phyloP scores from a whole-genome alignment of 2,329 filamentous ascomycete genomes.

The Ophiognomonia clavigignenti-juglandacearum region DNA sequence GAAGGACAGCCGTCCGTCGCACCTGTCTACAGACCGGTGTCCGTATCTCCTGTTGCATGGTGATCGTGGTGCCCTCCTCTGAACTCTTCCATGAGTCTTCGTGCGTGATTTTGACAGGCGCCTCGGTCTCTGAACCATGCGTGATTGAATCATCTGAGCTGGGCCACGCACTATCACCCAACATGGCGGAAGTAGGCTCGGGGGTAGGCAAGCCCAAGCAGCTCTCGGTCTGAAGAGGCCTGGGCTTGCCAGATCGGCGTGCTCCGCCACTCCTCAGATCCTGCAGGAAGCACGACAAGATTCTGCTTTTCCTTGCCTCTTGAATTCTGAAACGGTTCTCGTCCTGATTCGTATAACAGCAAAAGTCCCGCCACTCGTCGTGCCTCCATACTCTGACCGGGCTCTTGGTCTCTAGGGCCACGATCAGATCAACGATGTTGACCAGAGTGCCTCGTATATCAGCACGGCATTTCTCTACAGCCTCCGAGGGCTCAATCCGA shows the following conservation, averaged over 20 bases:
- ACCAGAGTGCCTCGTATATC: neutral
- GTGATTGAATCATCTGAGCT: too few relatives aligned
- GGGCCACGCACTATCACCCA: too few relatives aligned
- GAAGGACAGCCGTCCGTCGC: too few relatives aligned
- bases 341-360: neutral
- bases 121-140: too few relatives aligned
- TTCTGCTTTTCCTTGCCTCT: neutral
- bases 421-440: neutral
- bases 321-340: neutral
- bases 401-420: neutral
- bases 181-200: neutral
- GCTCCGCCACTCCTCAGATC: neutral
- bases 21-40: too few relatives aligned
- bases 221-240: neutral
- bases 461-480: neutral
- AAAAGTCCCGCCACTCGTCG: slow-evolving; percentile 8
- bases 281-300: neutral
- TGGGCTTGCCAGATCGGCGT: neutral
- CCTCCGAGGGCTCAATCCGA: neutral
- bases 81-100: too few relatives aligned
- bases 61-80: too few relatives aligned
- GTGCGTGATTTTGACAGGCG: too few relatives aligned
- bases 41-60: too few relatives aligned
- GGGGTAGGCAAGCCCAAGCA: neutral
- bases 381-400: neutral